Evolutionary conservation across 202 grass and related monocot genomes (phyloP).

Genomic region (Dendrocalamus latiflorus): DNA sequence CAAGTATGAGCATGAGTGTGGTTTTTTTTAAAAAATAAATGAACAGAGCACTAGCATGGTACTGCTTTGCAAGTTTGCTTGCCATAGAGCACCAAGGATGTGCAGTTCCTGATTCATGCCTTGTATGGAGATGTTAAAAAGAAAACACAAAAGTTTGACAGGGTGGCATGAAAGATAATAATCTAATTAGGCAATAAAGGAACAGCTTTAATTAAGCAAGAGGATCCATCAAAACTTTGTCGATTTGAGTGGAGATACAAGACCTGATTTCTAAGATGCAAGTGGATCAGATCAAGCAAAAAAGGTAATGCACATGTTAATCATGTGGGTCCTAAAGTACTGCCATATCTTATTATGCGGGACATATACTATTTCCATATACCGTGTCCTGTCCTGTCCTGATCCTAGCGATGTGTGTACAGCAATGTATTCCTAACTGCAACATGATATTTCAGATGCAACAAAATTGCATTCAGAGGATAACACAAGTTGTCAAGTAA

Average conservation of each 20-base stretch:
- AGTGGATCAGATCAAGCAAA: constrained; percentile 1
- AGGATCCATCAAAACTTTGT: background rate
- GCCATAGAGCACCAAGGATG: constrained; percentile 3
- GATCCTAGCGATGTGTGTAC: background rate
- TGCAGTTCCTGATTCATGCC: background rate
- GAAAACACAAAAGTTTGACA: background rate
- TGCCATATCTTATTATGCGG: constrained; percentile 8
- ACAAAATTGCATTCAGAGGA: constrained; percentile 21
- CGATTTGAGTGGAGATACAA: background rate
- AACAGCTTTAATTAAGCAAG: background rate
- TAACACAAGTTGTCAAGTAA: background rate
- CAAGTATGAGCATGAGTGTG: background rate
- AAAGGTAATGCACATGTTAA: background rate
- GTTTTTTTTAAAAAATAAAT: background rate
- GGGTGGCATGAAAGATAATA: background rate
- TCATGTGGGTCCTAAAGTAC: background rate
- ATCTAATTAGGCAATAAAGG: background rate
- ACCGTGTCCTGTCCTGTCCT: background rate
- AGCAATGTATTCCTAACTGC: constrained; percentile 7
- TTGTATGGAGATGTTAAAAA: background rate
- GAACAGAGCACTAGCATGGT: background rate
- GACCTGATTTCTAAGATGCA: background rate
- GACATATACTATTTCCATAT: constrained; percentile 22
- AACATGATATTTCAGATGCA: background rate
- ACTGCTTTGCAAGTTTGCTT: constrained; percentile 4